Base-by-base conservation (phyloP, 306 rosid genomes). In the Inga leiocalycina region DNA sequence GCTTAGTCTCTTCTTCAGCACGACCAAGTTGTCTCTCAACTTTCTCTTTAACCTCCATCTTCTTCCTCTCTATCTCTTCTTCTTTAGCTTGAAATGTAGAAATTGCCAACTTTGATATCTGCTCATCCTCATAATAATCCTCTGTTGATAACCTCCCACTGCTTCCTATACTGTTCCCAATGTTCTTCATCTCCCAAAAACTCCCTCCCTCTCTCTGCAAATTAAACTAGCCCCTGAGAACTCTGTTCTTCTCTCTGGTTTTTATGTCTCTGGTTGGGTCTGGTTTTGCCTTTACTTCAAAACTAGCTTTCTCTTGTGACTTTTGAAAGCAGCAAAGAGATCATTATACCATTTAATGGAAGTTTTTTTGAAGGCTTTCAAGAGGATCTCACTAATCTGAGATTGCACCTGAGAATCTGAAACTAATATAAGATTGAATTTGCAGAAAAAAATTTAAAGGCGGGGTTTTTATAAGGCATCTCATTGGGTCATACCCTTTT, bases 1-100 rank as follows among this genome's bases (percentile, higher is more conserved):
- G 98, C 87, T 83, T 90, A 0, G 97, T 87, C 87, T 92, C 98
- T 86, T 92, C 93, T 84, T 93, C 97, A 2, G 97, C 99, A 24
- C 97, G 96, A 34, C 93, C 91, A 57, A 96, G 88, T 48, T 92
- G 98, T 66, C 88, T 89, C 49, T 92, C 93, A 76, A 96, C 97
- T 75, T 85, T 96, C 88, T 96, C 97, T 75, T 79, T 96, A 34
- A 96, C 97, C 64, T 92, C 97, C 91, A 89, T 87, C 80, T 93
- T 96, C 85, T 66, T 93, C 89, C 90, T 96, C 91, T 95, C 98
- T 44, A 93, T 95, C 92, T 90, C 98, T 81, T 95, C 97, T 86
- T 93, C 99, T 81, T 86, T 90, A 5, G 96, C 93, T 85, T 92
- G 93, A 64, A 87, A 86, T 8, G 92, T 75, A 13, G 96, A 92